Conservation (phyloP, 495 filamentous ascomycete species). For the Penicillium coffeae region DNA sequence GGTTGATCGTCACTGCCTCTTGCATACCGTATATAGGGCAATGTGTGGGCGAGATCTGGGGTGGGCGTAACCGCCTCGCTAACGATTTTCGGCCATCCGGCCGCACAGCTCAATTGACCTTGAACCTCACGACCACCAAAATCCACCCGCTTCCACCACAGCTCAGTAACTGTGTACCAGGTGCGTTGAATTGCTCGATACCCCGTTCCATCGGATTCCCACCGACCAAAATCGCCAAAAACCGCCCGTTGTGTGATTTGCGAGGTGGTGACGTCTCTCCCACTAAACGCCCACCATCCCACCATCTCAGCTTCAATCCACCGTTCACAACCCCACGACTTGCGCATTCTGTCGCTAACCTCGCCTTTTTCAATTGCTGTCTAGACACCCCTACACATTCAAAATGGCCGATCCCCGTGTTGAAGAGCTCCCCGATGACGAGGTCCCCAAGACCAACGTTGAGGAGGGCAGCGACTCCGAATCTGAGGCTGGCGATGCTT, state of each 20-base stretch:
- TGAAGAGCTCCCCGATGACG: constrained; percentile 93
- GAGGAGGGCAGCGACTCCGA: constrained; percentile 82
- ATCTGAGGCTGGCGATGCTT: constrained; percentile 65
- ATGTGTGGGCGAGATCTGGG: constrained; percentile 30
- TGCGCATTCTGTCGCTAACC: constrained; percentile 4
- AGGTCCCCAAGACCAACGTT: constrained; percentile 62
- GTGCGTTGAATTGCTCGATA: constrained; percentile 31
- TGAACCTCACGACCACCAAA: constrained; percentile 38
- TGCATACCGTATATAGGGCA: constrained; percentile 17
- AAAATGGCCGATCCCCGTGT: constrained; percentile 96
- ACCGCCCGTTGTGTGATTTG: constrained; percentile 26
- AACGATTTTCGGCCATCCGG: constrained; percentile 46
- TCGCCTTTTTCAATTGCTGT: constrained; percentile 16
- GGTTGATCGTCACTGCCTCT: constrained; percentile 9
- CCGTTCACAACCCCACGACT: neutral
- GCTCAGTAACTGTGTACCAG: constrained; percentile 32
- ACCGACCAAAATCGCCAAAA: constrained; percentile 25
- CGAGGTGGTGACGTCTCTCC: constrained; percentile 18
- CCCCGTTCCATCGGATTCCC: constrained; percentile 17
- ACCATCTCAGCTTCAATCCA: constrained; percentile 4
- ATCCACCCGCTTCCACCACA: constrained; percentile 38
- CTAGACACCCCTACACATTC: constrained; percentile 32
- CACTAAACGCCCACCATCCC: constrained; percentile 18
- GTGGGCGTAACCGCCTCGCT: constrained; percentile 44
- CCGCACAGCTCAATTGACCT: constrained; percentile 45